Evolutionary conservation across 148 eudicot species (phyloP).

Genomic region (Chenopodium album): DNA sequence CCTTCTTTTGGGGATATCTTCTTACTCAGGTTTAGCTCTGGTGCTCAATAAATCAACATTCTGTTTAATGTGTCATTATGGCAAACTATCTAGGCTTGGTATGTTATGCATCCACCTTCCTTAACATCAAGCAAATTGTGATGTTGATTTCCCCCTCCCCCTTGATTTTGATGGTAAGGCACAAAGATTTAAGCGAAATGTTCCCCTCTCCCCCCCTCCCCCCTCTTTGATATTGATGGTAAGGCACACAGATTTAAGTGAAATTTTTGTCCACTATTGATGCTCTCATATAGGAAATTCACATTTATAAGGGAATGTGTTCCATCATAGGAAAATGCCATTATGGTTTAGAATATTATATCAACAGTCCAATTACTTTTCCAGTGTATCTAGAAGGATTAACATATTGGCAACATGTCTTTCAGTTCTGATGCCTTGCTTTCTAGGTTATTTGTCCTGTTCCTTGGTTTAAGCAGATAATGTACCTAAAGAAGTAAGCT

Average conservation of each 20-base stretch:
- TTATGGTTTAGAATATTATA: background rate
- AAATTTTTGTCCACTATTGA: background rate
- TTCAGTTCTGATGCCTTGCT: background rate
- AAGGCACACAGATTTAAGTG: background rate
- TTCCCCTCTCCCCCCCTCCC: background rate
- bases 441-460: background rate
- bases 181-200: background rate
- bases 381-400: background rate
- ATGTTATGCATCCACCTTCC: too few species aligned
- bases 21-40: conserved; percentile 83
- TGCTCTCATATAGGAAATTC: background rate
- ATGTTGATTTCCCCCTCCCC: background rate
- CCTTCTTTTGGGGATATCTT: conserved; percentile 99
- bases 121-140: background rate
- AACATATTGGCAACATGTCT: background rate
- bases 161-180: background rate
- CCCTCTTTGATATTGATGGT: background rate
- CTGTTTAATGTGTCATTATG: background rate
- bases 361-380: background rate
- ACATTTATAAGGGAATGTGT: background rate
- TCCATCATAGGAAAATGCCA: background rate
- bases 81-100: background rate
- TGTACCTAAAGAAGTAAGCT: background rate
- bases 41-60: background rate
- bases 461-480: background rate